Base-by-base conservation (phyloP, 768 basidiomycete genomes). In the Podaxis sp. region DNA sequence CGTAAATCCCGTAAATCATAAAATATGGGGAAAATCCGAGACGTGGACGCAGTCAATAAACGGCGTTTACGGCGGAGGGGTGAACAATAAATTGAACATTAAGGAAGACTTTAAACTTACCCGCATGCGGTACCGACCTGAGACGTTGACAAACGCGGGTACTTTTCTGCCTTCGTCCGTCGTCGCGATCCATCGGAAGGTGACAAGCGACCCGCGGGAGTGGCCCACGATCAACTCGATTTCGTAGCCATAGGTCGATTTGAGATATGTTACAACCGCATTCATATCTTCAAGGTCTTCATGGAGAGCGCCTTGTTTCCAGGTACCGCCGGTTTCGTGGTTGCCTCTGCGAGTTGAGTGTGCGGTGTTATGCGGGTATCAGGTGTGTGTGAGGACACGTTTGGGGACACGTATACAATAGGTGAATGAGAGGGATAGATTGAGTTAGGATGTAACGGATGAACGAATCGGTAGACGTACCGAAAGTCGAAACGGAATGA, bases 401-500 rank as follows among this genome's bases (percentile, higher is more conserved):
- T 36, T 33, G 56, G 24, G 49, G 52, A n/a, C 40, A 51, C 44
- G 44, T 10, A 40, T 38, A 37, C 8, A 57, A 55, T 28, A 48
- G 5, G 48, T 20, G 33, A 33, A 54, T 57, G 5, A 10, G 24
- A 33, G 44, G 49, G 33, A 8, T 2, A 2, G 8, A 33, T 33
- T 33, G 33, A 33, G 44, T 59, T 12, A 33, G 40, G 44, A 56
- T 4, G 6, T 10, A 22, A 28, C 11, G 24, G 22, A n/a, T n/a
- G 1, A 24, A 12, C 15, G n/a, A 44, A 44, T 13, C 13, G 60
- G 20, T 50, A n/a, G 49, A 70, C 84, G 60, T 69, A 92, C 90
- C 91, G 84, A 75, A 95, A 95, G 72, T 95, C 92, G 69, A 95
- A 93, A 36, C 91, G 83, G 71, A 94, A 93, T 2, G 91, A 93